Percentiles rank a stretch among this genome's conserved stretches.
These are phyloP conservation scores for Aspergillus conjunctus DNA, from an alignment of 495 filamentous ascomycete species.

Conservation along the genomic window DNA sequence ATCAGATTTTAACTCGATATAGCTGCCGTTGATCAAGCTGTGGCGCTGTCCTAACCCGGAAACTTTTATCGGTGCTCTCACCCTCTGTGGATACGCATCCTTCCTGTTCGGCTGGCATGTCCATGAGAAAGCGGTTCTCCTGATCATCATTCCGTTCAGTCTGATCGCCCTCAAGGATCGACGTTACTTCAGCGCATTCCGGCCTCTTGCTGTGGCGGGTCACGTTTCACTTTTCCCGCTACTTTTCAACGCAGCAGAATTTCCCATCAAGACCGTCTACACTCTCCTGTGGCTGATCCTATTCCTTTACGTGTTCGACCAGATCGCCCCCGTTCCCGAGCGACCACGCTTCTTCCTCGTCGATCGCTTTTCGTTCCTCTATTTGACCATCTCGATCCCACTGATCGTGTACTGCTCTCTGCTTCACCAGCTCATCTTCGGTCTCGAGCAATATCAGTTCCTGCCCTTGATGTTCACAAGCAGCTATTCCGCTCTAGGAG, in stretches of 20 bases:
- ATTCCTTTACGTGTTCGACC: slow-evolving; percentile 84
- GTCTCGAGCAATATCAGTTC: slow-evolving; percentile 76
- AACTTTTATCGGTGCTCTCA: slow-evolving; percentile 84
- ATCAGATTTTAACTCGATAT: slow-evolving; percentile 9
- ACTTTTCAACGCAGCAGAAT: slow-evolving; percentile 87
- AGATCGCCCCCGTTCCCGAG: slow-evolving; percentile 77
- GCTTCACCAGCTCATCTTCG: slow-evolving; percentile 79
- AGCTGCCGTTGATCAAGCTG: slow-evolving; percentile 78
- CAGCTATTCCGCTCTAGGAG: slow-evolving; percentile 91
- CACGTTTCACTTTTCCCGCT: slow-evolving; percentile 95
- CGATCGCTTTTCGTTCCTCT: slow-evolving; percentile 86
- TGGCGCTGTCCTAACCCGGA: slow-evolving; percentile 82
- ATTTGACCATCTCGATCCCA: slow-evolving; percentile 84
- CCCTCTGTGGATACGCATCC: slow-evolving; percentile 93
- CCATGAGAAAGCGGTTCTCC: slow-evolving; percentile 93
- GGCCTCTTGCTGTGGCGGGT: slow-evolving; percentile 87
- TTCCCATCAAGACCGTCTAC: slow-evolving; percentile 90
- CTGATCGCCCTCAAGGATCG: slow-evolving; percentile 91
- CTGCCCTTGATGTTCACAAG: slow-evolving; percentile 96
- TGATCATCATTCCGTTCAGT: slow-evolving; percentile 94
- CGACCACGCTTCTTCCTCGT: slow-evolving; percentile 79
- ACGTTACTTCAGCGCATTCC: slow-evolving; percentile 87
- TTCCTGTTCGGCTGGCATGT: slow-evolving; percentile 99
- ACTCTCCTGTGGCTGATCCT: slow-evolving; percentile 88
- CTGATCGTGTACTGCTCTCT: slow-evolving; percentile 87